phyloP scores from a whole-genome alignment of 495 filamentous ascomycete genomes.

The Neurospora sp. region DNA sequence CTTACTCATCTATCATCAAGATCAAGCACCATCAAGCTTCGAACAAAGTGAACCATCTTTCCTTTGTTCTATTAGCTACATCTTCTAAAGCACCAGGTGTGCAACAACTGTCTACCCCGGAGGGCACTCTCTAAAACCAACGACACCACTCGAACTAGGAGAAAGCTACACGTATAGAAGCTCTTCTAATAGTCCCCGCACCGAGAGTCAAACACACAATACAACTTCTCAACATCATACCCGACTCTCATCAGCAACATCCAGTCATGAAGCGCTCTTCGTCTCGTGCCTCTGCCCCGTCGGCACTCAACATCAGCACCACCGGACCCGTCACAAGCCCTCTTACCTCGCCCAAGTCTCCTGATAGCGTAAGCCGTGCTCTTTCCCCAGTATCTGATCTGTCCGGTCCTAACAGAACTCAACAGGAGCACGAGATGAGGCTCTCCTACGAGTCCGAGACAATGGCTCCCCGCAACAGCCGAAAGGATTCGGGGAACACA shows the following conservation, averaged over 20 bases:
- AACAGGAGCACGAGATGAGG: background rate
- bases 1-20: background rate
- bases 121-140: slow-evolving; percentile 2
- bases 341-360: background rate
- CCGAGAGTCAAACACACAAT: background rate
- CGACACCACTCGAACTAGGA: background rate
- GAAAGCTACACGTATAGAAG: background rate
- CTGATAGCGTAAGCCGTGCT: background rate
- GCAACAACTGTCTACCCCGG: slow-evolving; percentile 3
- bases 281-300: slow-evolving; percentile 1
- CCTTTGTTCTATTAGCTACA: background rate
- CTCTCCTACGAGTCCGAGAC: slow-evolving; percentile 8
- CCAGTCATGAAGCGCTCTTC: background rate
- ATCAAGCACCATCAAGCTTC: background rate
- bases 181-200: background rate
- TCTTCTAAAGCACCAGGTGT: slow-evolving; percentile 6
- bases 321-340: background rate
- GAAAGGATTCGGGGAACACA: slow-evolving; percentile 6
- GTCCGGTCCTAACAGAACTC: background rate
- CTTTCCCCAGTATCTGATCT: background rate
- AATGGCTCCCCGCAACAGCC: background rate
- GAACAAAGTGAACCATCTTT: background rate
- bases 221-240: background rate
- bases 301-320: background rate
- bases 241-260: background rate